phyloP scores from a whole-genome alignment of 441 rosid genomes.

The Erodium texanum region DNA sequence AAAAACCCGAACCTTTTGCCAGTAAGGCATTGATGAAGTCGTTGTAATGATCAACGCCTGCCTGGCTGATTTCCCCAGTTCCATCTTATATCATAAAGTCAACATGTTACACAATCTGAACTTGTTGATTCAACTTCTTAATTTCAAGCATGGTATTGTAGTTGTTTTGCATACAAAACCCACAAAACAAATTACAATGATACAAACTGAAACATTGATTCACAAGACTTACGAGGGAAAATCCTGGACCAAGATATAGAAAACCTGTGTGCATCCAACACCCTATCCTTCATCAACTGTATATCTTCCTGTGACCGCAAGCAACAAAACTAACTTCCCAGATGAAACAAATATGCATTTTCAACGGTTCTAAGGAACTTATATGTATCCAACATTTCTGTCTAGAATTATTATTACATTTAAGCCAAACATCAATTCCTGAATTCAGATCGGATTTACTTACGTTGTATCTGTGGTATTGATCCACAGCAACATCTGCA shows the following conservation, averaged over 20 bases:
- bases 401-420: not conserved
- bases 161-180: not conserved
- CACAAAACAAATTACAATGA: not conserved
- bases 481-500: conserved; percentile 87
- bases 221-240: conserved; percentile 32
- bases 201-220: not conserved
- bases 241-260: conserved; percentile 67
- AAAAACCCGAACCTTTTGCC: conserved; percentile 63
- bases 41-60: conserved; percentile 60
- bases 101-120: not conserved
- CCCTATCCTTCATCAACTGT: conserved; percentile 65
- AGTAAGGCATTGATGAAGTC: conserved; percentile 53
- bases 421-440: not conserved
- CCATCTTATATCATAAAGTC: conserved; percentile 41
- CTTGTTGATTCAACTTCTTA: not conserved
- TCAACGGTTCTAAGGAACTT: too few relatives aligned
- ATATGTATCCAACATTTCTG: not conserved
- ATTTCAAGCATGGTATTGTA: not conserved
- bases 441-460: conserved; percentile 2
- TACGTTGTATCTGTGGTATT: conserved; percentile 71
- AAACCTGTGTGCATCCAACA: conserved; percentile 63
- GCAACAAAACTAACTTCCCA: too few relatives aligned
- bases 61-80: conserved; percentile 64
- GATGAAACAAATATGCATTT: too few relatives aligned
- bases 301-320: conserved; percentile 44